phyloP scores from a whole-genome alignment of 2,329 filamentous ascomycete genomes.

The Knoxdaviesia proteae region DNA sequence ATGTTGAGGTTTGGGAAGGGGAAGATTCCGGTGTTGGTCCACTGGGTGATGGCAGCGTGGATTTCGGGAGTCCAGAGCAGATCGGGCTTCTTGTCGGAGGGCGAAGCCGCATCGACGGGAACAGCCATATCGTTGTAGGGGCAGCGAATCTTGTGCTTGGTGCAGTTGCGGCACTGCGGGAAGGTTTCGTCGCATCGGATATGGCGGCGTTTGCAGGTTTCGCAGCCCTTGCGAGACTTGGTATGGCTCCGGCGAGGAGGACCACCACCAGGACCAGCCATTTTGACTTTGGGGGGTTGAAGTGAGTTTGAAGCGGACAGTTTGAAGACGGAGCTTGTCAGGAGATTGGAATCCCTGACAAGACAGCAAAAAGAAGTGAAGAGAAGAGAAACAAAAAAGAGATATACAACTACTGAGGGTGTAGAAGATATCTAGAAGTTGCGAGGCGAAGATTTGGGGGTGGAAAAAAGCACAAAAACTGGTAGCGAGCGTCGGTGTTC shows the following conservation, averaged over 20 bases:
- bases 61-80: slow-evolving; percentile 77
- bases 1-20: slow-evolving; percentile 68
- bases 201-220: slow-evolving; percentile 91
- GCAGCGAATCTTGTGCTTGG: slow-evolving; percentile 95
- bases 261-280: slow-evolving; percentile 89
- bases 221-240: slow-evolving; percentile 96
- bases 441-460: too few relatives aligned
- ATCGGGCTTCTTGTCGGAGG: slow-evolving; percentile 41
- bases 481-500: too few relatives aligned
- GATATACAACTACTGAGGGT: too few relatives aligned
- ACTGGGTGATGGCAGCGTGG: slow-evolving; percentile 59
- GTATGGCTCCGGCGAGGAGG: slow-evolving; percentile 84
- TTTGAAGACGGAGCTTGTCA: background rate
- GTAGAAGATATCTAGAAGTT: too few relatives aligned
- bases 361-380: background rate
- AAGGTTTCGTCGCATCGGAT: slow-evolving; percentile 97
- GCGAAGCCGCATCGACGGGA: slow-evolving; percentile 37
- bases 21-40: slow-evolving; percentile 67
- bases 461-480: too few relatives aligned
- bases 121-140: slow-evolving; percentile 82
- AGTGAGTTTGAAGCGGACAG: slow-evolving; percentile 4
- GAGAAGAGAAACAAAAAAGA: background rate
- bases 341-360: background rate
- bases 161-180: slow-evolving; percentile 96
- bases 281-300: slow-evolving; percentile 18